These are phyloP conservation scores for Arthrobotrys megalospora DNA, from an alignment of 2,329 filamentous ascomycete species.

Conservation along the genomic window DNA sequence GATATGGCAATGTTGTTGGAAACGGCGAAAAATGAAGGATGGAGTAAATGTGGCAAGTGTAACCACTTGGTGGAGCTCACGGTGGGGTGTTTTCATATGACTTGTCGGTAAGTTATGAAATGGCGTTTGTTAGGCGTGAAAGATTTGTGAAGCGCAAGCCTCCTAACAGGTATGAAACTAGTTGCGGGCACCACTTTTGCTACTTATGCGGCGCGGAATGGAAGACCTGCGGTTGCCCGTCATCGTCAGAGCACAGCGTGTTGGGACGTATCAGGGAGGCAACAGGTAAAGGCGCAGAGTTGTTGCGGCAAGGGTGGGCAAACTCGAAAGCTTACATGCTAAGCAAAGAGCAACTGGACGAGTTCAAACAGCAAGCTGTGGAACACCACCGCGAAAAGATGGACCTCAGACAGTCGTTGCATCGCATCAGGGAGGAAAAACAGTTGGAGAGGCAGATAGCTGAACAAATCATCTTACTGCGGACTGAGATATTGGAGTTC, in stretches of 20 bases:
- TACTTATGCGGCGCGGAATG: conserved; percentile 53
- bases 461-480: conserved; percentile 52
- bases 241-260: conserved; percentile 51
- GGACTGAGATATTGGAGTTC: conserved; percentile 41
- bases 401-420: conserved; percentile 51
- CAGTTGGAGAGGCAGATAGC: conserved; percentile 52
- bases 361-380: conserved; percentile 36
- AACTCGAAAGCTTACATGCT: conserved; percentile 25
- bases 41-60: conserved; percentile 64
- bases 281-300: conserved; percentile 43
- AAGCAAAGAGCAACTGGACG: conserved; percentile 40
- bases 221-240: conserved; percentile 54
- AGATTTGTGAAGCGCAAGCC: not conserved
- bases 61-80: conserved; percentile 63
- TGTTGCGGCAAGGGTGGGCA: conserved; percentile 36
- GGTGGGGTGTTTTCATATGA: conserved; percentile 64
- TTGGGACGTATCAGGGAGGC: conserved; percentile 48
- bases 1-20: conserved; percentile 62
- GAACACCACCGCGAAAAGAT: conserved; percentile 43
- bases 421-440: conserved; percentile 47
- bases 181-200: conserved; percentile 54
- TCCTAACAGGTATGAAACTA: conserved; percentile 26
- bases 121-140: not conserved
- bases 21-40: conserved; percentile 63
- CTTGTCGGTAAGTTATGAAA: conserved; percentile 60